Conservation (phyloP, 2,329 filamentous ascomycete genomes). For the Paracoccidioides lutzii region DNA sequence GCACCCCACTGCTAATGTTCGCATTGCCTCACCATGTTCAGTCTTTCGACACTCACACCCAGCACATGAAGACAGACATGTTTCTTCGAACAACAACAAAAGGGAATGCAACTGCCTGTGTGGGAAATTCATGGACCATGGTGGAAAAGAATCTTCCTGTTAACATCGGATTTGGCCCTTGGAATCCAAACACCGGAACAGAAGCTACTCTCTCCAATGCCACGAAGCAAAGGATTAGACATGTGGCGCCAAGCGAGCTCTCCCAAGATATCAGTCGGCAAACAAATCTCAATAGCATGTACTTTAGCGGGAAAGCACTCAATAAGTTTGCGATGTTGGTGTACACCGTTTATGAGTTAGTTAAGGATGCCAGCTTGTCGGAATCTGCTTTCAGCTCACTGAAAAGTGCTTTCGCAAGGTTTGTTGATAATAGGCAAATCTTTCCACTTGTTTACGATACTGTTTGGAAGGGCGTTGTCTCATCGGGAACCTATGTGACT, state of each 20-base stretch:
- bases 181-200: conserved; percentile 43
- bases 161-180: conserved; percentile 66
- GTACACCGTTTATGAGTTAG: conserved; percentile 51
- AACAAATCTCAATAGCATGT: conserved; percentile 72
- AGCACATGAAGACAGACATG: conserved; percentile 39
- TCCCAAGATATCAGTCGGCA: conserved; percentile 62
- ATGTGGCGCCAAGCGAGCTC: conserved; percentile 58
- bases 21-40: conserved; percentile 74
- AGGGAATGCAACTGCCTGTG: conserved; percentile 60
- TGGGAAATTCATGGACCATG: conserved; percentile 65
- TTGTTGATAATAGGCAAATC: conserved; percentile 54
- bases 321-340: conserved; percentile 63
- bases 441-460: conserved; percentile 45
- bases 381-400: conserved; percentile 47
- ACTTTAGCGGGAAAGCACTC: conserved; percentile 77
- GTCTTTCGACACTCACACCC: conserved; percentile 53
- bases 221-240: conserved; percentile 47
- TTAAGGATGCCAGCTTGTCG: conserved; percentile 46
- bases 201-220: conserved; percentile 29
- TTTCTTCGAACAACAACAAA: conserved; percentile 72
- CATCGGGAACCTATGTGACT: conserved; percentile 57
- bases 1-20: conserved; percentile 60
- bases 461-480: conserved; percentile 69
- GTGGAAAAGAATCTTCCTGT: conserved; percentile 59
- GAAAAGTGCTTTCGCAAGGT: conserved; percentile 53